Percentiles rank a stretch among this genome's conserved stretches.
Evolutionary conservation across 805 yeast species (phyloP).

Genomic region (Yarrowia divulgata): DNA sequence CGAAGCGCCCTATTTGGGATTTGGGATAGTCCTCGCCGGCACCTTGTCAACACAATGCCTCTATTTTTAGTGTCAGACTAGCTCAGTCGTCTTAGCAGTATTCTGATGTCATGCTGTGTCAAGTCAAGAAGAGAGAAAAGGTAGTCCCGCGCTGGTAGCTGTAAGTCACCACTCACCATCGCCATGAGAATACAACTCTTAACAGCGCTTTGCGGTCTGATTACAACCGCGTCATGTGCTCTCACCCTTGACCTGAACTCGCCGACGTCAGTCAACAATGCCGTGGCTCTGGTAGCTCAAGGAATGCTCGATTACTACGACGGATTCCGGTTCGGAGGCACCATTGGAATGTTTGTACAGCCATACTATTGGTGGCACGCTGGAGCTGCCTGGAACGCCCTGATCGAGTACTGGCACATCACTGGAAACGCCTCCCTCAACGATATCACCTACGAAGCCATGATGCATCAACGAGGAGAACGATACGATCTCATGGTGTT

Average conservation of each 20-base stretch:
- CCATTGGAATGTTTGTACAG: slow-evolving; percentile 82
- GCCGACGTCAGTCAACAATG: slow-evolving; percentile 58
- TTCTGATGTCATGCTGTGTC: not conserved
- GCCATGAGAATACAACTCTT: slow-evolving; percentile 4
- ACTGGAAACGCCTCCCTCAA: slow-evolving; percentile 75
- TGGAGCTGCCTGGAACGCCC: slow-evolving; percentile 91
- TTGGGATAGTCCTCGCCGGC: too few species aligned
- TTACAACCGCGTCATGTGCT: not conserved
- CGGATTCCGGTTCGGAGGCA: slow-evolving; percentile 70
- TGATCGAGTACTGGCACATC: slow-evolving; percentile 78
- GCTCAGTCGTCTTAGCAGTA: not conserved
- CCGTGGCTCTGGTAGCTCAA: slow-evolving; percentile 59
- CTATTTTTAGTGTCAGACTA: not conserved
- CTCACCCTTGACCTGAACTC: slow-evolving; percentile 2
- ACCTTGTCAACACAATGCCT: not conserved
- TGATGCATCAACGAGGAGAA: slow-evolving; percentile 76
- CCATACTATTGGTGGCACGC: slow-evolving; percentile 99
- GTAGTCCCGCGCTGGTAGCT: not conserved
- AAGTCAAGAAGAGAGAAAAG: not conserved
- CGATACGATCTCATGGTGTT: slow-evolving; percentile 82
- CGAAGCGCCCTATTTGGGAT: too few species aligned
- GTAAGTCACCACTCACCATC: not conserved
- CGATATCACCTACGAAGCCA: slow-evolving; percentile 62
- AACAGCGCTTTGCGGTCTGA: not conserved
- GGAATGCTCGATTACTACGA: slow-evolving; percentile 76